Percentiles rank a stretch among this genome's conserved stretches.
Conservation (phyloP, 345 rosid genomes). For the Euclidium syriacum region DNA sequence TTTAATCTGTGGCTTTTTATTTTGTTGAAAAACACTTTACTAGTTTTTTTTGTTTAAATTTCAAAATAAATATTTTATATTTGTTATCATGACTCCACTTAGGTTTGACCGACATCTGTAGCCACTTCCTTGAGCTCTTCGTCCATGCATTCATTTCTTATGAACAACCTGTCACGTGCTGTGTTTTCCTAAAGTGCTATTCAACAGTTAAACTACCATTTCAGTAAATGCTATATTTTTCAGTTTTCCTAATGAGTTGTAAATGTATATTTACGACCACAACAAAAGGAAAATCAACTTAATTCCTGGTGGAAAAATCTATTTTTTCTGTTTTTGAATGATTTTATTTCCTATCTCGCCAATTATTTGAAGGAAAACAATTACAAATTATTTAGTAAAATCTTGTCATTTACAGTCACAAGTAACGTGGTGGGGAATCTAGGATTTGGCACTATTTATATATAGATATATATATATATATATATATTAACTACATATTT, state of each 20-base stretch:
- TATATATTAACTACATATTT: no score
- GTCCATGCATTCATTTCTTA: slow-evolving; percentile 27
- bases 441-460: slow-evolving; percentile 64
- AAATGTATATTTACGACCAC: neutral
- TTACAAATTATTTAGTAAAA: neutral
- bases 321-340: neutral
- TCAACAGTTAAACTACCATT: neutral
- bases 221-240: neutral
- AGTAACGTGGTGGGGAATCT: slow-evolving; percentile 67
- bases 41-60: neutral
- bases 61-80: no score
- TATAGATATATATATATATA: no score
- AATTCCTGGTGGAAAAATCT: neutral
- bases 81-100: neutral
- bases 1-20: neutral
- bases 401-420: slow-evolving; percentile 28
- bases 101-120: slow-evolving; percentile 21
- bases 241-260: neutral
- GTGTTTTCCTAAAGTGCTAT: slow-evolving; percentile 21
- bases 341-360: slow-evolving; percentile 5
- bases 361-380: neutral
- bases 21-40: neutral
- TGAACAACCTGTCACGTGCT: slow-evolving; percentile 29
- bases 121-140: slow-evolving; percentile 10
- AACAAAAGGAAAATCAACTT: neutral